phyloP scores from a whole-genome alignment of 2,329 filamentous ascomycete species.

The Decorospora gaudefroyi region DNA sequence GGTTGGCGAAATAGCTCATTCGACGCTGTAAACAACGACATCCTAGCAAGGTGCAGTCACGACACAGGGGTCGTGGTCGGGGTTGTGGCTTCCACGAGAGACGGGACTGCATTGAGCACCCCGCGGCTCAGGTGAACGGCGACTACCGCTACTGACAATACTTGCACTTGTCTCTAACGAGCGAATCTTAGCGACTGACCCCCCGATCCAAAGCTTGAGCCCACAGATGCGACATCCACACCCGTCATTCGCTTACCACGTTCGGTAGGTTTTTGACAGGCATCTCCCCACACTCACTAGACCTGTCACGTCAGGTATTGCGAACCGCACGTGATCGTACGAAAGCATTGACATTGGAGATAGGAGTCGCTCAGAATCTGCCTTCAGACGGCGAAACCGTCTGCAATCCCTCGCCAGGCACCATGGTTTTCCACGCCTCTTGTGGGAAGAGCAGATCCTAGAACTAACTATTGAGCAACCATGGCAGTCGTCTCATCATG shows the following conservation, averaged over 20 bases:
- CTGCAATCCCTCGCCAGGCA: background rate
- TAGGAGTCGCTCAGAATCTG: background rate
- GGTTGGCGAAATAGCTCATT: too few species aligned
- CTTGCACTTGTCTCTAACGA: slow-evolving; percentile 12
- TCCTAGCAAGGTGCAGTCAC: background rate
- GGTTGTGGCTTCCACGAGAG: slow-evolving; percentile 30
- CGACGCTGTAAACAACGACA: too few species aligned
- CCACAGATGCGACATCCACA: slow-evolving; percentile 18
- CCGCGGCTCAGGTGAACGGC: slow-evolving; percentile 21
- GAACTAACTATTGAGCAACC: too few species aligned
- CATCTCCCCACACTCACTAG: slow-evolving; percentile 20
- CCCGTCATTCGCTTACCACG: slow-evolving; percentile 19
- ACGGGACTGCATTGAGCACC: slow-evolving; percentile 20
- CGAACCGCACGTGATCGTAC: slow-evolving; percentile 32
- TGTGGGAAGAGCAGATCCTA: background rate
- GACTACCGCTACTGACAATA: slow-evolving; percentile 15
- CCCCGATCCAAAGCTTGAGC: slow-evolving; percentile 20
- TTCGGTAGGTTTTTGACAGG: slow-evolving; percentile 12
- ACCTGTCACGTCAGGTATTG: slow-evolving; percentile 25
- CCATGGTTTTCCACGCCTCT: background rate
- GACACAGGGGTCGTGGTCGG: slow-evolving; percentile 8
- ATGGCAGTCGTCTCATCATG: too few species aligned
- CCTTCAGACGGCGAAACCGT: slow-evolving; percentile 1
- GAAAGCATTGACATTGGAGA: background rate
- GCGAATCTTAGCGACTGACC: slow-evolving; percentile 27